These are phyloP conservation scores for Gossypium lobatum DNA, from an alignment of 441 rosid genomes.

Conservation along the genomic window DNA sequence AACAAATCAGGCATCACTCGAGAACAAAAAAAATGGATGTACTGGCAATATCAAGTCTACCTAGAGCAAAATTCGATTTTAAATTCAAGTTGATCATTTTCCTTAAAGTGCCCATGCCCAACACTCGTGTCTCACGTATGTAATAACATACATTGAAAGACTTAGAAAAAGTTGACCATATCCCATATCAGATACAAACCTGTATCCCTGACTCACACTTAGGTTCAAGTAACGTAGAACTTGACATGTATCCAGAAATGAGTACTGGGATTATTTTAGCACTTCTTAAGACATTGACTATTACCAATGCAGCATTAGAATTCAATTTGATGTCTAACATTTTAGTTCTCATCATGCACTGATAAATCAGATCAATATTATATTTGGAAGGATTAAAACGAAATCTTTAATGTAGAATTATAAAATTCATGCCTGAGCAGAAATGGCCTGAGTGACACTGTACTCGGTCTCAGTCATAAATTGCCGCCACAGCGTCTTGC, in stretches of 20 bases:
- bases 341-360: background rate
- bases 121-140: too few relatives aligned
- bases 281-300: background rate
- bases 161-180: too few relatives aligned
- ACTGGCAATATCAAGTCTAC: background rate
- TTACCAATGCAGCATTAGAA: background rate
- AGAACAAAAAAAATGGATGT: background rate
- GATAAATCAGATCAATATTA: background rate
- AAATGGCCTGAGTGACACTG: slow-evolving; percentile 86
- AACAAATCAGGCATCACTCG: background rate
- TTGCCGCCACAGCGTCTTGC: slow-evolving; percentile 96
- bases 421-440: slow-evolving; percentile 74
- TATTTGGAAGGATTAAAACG: background rate
- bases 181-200: too few relatives aligned
- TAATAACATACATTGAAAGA: too few relatives aligned
- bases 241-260: too few relatives aligned
- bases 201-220: too few relatives aligned
- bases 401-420: background rate
- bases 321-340: background rate
- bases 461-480: slow-evolving; percentile 91
- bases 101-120: too few relatives aligned
- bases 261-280: background rate
- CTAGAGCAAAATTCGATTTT: background rate
- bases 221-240: too few relatives aligned
- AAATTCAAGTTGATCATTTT: background rate